Conservation (phyloP, 345 rosid species). For the Euphorbia tirucalli region DNA sequence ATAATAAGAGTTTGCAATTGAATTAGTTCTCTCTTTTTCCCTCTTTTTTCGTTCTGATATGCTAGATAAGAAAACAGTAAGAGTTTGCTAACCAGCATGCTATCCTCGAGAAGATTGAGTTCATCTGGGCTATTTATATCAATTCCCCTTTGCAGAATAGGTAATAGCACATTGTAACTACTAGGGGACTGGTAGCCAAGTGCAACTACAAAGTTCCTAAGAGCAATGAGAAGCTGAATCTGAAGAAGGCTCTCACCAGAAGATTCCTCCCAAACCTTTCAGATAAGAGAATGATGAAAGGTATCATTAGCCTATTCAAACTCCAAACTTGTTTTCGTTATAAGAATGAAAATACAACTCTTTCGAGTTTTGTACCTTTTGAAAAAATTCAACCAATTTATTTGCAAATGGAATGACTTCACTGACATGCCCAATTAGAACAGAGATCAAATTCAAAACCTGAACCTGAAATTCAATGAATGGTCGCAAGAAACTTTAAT, state of each 20-base stretch:
- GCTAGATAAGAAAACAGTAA: neutral
- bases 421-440: constrained; percentile 71
- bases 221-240: constrained; percentile 95
- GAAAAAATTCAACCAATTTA: constrained; percentile 83
- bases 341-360: constrained; percentile 10
- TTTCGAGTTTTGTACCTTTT: constrained; percentile 46
- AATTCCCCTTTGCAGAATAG: constrained; percentile 83
- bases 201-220: constrained; percentile 82
- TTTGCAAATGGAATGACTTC: constrained; percentile 73
- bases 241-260: constrained; percentile 94
- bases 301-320: neutral
- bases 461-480: constrained; percentile 68
- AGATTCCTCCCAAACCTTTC: constrained; percentile 94
- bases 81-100: constrained; percentile 68
- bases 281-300: constrained; percentile 10
- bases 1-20: no score
- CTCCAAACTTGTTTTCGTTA: neutral
- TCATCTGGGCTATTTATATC: constrained; percentile 86
- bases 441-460: constrained; percentile 83
- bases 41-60: neutral
- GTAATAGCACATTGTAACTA: constrained; percentile 72
- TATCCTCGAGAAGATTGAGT: constrained; percentile 91
- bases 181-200: constrained; percentile 84
- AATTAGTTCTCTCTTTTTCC: neutral
- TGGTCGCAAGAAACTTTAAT: constrained; percentile 9